Base-by-base conservation (phyloP, 306 rosid genomes). In the Acacia crassicarpa region DNA sequence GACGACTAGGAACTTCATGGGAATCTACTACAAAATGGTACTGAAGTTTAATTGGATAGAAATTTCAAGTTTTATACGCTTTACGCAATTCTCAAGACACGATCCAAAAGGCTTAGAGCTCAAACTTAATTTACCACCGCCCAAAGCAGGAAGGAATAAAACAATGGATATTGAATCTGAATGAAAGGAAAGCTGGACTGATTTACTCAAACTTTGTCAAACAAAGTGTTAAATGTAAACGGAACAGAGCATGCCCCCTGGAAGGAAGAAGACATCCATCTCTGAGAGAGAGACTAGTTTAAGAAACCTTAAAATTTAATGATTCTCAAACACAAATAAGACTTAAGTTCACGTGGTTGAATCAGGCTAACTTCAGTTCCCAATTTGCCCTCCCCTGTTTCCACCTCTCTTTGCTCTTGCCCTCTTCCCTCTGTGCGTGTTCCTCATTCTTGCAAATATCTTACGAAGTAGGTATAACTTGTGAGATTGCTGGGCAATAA, bases 401-500 rank as follows among this genome's bases (percentile, higher is more conserved):
- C 83, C 90, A 46, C 86, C 76, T 84, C 87, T 78, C 5, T 71
- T 81, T 6, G 75, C 88, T 48, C 87, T 87, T 12, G 94, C 88
- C 71, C 84, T 87, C 78, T 70, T 90, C 94, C 90, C 83, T 68
- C 86, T 86, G 77, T 87, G 44, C 5, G 74, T 59, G 72, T 94
- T 84, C 72, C 86, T 88, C 41, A 83, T 68, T 85, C 89, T 87
- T 0, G 83, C 86, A 53, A 87, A 92, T 13, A 88, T 87, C 83
- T 83, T 88, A 15, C 91, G 76, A 58, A 94, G 86, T 71, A 75
- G 90, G 49, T 74, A n/a, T 0, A 94, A 87, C 72, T 86, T 92
- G 75, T 83, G 91, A 61, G 97, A 88, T 49, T 94, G 97, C 19
- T 85, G 91, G 63, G 97, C 84, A 41, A 94, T 94, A 27, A 91